Conservation (phyloP, 176 grass and related monocot genomes). For the Areca catechu region DNA sequence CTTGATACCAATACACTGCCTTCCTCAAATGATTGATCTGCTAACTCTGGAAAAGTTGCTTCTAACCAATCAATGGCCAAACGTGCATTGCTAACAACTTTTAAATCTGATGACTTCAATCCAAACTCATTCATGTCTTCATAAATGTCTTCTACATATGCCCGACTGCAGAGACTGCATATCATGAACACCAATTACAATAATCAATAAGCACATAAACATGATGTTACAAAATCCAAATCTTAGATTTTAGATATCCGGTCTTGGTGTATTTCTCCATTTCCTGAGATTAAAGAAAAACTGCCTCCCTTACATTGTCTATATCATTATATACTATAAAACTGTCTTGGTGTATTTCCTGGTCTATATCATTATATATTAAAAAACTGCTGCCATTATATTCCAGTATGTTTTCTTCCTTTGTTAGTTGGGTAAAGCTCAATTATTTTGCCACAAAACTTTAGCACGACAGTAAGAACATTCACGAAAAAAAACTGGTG, state of each 20-base stretch:
- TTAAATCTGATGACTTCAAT: conserved; percentile 58
- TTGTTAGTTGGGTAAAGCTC: too few species aligned
- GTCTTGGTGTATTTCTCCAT: too few species aligned
- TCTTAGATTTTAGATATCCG: too few species aligned
- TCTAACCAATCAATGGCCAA: conserved; percentile 86
- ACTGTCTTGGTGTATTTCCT: too few species aligned
- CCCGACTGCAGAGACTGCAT: conserved; percentile 56
- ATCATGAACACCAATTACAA: conserved; percentile 15
- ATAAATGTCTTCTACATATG: conserved; percentile 73
- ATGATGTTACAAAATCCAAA: neutral
- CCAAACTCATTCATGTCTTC: conserved; percentile 76
- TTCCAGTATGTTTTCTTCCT: too few species aligned
- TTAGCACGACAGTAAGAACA: too few species aligned
- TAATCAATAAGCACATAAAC: conserved; percentile 10
- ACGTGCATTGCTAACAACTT: conserved; percentile 57
- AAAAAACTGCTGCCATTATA: too few species aligned
- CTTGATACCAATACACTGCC: conserved; percentile 33
- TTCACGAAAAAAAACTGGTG: too few species aligned
- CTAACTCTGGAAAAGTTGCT: conserved; percentile 79
- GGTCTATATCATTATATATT: too few species aligned
- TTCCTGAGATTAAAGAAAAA: too few species aligned
- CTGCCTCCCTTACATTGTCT: too few species aligned
- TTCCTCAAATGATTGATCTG: conserved; percentile 39
- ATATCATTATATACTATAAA: too few species aligned
- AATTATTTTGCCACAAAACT: neutral